These are phyloP conservation scores for Hsuehochloa calcarea DNA, from an alignment of 176 grass and related monocot genomes.

Conservation along the genomic window DNA sequence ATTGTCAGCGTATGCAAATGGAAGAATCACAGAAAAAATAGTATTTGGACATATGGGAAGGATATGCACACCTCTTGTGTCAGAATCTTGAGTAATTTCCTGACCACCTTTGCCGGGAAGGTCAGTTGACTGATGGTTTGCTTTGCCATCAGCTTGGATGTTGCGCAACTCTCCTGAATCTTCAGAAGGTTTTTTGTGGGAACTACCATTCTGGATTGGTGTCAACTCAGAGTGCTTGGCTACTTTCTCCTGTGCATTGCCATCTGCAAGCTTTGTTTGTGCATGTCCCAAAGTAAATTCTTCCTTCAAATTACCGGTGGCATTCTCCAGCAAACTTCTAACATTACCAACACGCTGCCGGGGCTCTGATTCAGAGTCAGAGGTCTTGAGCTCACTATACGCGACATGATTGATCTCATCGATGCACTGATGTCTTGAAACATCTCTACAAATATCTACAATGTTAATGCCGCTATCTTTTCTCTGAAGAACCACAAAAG, in stretches of 20 bases:
- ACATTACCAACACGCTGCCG: slow-evolving; percentile 4
- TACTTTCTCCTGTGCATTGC: not conserved
- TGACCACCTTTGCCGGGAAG: not conserved
- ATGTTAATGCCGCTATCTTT: not conserved
- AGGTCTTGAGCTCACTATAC: slow-evolving; percentile 65
- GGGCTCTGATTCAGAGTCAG: slow-evolving; percentile 70
- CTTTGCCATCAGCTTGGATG: not conserved
- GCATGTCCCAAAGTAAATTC: not conserved
- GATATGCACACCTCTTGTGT: slow-evolving; percentile 1
- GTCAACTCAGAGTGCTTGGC: not conserved
- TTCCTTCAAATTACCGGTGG: slow-evolving; percentile 15
- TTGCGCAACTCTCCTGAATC: not conserved
- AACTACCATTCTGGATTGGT: not conserved
- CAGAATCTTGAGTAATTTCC: not conserved
- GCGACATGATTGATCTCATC: slow-evolving; percentile 27
- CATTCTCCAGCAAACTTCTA: slow-evolving; percentile 11
- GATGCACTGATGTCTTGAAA: slow-evolving; percentile 4
- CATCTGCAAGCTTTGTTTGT: not conserved
- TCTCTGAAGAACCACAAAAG: slow-evolving; percentile 44
- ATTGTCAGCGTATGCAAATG: slow-evolving; percentile 1
- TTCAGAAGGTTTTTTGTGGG: not conserved
- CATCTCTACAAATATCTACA: not conserved
- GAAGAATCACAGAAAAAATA: not conserved
- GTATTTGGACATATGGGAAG: not conserved
- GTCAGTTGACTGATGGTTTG: slow-evolving; percentile 9